A percentile compares a stretch with the other conserved stretches of the same genome.
Conservation (phyloP, 2,329 filamentous ascomycete genomes). For the Colletotrichum chrysophilum region DNA sequence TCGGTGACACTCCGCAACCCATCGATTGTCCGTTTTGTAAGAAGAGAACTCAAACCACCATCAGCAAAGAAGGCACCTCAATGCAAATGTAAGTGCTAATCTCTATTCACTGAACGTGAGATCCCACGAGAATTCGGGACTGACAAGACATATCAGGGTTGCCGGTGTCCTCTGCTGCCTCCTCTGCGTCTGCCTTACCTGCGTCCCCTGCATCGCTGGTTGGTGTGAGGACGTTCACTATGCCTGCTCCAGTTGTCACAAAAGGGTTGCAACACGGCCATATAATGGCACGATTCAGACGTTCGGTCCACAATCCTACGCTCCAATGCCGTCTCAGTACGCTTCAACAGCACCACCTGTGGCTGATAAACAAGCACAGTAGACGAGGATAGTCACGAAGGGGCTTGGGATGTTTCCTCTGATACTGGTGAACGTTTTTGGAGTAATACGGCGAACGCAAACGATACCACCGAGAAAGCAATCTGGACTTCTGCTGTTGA, state of each 20-base stretch:
- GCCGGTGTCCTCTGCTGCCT: slow-evolving; percentile 34
- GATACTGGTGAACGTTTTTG: not conserved
- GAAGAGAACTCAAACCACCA: slow-evolving; percentile 24
- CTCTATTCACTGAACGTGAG: not conserved
- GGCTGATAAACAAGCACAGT: not conserved
- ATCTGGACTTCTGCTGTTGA: not conserved
- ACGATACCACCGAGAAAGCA: not conserved
- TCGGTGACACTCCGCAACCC: slow-evolving; percentile 27
- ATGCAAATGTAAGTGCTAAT: not conserved
- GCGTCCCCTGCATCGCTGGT: slow-evolving; percentile 33
- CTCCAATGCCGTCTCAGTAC: not conserved
- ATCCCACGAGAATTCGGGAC: not conserved
- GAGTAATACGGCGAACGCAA: not conserved
- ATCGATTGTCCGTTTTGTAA: slow-evolving; percentile 37
- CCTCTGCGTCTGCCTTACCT: slow-evolving; percentile 35
- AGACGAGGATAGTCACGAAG: not conserved
- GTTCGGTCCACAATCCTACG: slow-evolving; percentile 21
- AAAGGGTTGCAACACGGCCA: slow-evolving; percentile 29
- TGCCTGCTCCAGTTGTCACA: slow-evolving; percentile 32
- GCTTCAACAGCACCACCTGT: not conserved
- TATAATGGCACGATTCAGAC: slow-evolving; percentile 26
- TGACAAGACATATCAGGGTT: slow-evolving; percentile 23
- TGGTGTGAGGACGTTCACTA: slow-evolving; percentile 37
- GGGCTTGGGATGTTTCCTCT: not conserved
- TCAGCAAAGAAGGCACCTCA: slow-evolving; percentile 26